These are phyloP conservation scores for Alternaria infectoria DNA, from an alignment of 2,329 filamentous ascomycete genomes.

Conservation along the genomic window DNA sequence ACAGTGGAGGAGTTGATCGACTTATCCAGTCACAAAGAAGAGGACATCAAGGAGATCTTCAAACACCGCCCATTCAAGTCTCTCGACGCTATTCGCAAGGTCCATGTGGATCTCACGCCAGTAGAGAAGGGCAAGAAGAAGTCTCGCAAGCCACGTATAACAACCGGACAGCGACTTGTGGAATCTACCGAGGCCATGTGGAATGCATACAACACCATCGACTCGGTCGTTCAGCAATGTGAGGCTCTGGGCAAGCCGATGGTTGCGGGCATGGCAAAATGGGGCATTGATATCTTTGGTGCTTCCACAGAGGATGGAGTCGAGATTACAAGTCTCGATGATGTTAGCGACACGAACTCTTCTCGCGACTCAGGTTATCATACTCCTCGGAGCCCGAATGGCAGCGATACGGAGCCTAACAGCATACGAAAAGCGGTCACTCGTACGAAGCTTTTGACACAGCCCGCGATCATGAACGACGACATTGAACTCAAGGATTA, in stretches of 20 bases:
- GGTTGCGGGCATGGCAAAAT: conserved; percentile 67
- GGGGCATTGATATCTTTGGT: conserved; percentile 71
- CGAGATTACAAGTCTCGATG: conserved; percentile 62
- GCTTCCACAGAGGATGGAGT: conserved; percentile 66
- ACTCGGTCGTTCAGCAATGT: conserved; percentile 78
- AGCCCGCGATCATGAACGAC: conserved; percentile 79
- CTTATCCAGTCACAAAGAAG: conserved; percentile 75
- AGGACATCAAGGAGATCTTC: conserved; percentile 72
- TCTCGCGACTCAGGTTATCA: conserved; percentile 71
- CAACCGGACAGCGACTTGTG: conserved; percentile 70
- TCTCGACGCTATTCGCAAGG: conserved; percentile 69
- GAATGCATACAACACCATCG: conserved; percentile 80
- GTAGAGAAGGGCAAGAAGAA: conserved; percentile 44
- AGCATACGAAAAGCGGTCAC: conserved; percentile 43
- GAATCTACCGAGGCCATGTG: conserved; percentile 75
- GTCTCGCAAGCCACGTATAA: conserved; percentile 50
- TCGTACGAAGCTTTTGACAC: conserved; percentile 60
- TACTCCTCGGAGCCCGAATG: conserved; percentile 58
- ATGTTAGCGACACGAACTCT: conserved; percentile 46
- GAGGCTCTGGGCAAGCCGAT: conserved; percentile 74
- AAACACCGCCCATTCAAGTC: conserved; percentile 75
- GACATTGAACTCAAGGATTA: conserved; percentile 87
- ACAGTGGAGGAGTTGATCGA: conserved; percentile 78
- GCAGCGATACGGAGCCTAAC: conserved; percentile 56
- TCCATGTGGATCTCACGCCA: conserved; percentile 55